Percentiles rank a stretch among this genome's conserved stretches.
These are phyloP conservation scores for Coemansia interrupta DNA, from an alignment of 192 early-diverging fungal genomes.

Conservation along the genomic window DNA sequence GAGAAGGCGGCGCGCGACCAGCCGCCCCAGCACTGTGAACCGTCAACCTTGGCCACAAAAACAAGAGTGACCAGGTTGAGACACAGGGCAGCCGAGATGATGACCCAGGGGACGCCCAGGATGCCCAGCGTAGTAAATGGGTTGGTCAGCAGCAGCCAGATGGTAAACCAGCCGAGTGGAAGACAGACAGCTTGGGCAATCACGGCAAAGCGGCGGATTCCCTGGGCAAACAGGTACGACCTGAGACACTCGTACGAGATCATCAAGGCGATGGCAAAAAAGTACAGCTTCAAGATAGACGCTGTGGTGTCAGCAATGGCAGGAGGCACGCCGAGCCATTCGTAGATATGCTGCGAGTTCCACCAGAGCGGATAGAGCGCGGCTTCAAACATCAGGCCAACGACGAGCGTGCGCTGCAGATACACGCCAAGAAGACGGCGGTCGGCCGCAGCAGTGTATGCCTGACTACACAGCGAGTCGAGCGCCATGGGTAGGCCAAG, in stretches of 20 bases:
- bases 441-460: constrained; percentile 64
- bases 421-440: constrained; percentile 63
- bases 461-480: constrained; percentile 74
- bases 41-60: constrained; percentile 59
- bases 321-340: constrained; percentile 47
- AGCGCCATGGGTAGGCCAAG: constrained; percentile 68
- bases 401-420: constrained; percentile 75
- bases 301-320: constrained; percentile 67
- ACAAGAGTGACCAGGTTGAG: constrained; percentile 52
- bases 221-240: constrained; percentile 85
- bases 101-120: constrained; percentile 67
- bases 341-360: constrained; percentile 31
- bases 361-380: constrained; percentile 63
- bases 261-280: constrained; percentile 68
- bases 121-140: constrained; percentile 57
- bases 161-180: constrained; percentile 68
- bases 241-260: constrained; percentile 79
- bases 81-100: constrained; percentile 52
- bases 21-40: constrained; percentile 80
- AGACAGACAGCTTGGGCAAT: constrained; percentile 65
- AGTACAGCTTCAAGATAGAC: constrained; percentile 59
- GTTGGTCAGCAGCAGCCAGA: constrained; percentile 71
- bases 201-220: constrained; percentile 78
- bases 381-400: constrained; percentile 62
- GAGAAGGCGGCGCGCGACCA: constrained; percentile 70